Percentiles rank a stretch among this genome's conserved stretches.
These are phyloP conservation scores for Geoglossum cookeanum DNA, from an alignment of 2,329 filamentous ascomycete genomes.

Conservation along the genomic window DNA sequence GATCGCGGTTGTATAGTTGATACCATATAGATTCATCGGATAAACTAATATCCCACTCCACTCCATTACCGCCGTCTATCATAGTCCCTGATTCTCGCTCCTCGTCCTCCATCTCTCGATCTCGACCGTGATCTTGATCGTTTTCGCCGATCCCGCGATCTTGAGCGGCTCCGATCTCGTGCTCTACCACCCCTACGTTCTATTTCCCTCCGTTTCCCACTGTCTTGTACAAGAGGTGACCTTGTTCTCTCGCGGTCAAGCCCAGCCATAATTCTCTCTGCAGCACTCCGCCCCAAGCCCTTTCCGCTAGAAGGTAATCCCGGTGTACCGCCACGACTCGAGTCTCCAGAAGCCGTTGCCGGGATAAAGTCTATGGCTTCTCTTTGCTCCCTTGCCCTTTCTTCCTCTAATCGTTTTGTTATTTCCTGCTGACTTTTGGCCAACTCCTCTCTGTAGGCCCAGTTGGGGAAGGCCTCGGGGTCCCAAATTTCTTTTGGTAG, in stretches of 20 bases:
- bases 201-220: slow-evolving; percentile 4
- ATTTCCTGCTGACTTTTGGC: slow-evolving; percentile 23
- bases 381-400: slow-evolving; percentile 23
- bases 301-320: slow-evolving; percentile 4
- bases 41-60: not conserved
- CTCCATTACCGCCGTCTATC: not conserved
- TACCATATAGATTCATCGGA: too few species aligned
- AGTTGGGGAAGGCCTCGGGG: slow-evolving; percentile 32
- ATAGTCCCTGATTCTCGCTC: not conserved
- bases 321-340: slow-evolving; percentile 8
- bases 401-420: slow-evolving; percentile 24
- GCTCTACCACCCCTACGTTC: not conserved
- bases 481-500: slow-evolving; percentile 43
- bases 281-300: slow-evolving; percentile 9
- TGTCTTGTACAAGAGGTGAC: slow-evolving; percentile 6
- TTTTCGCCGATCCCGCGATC: slow-evolving; percentile 9
- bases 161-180: slow-evolving; percentile 6
- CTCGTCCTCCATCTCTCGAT: not conserved
- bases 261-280: slow-evolving; percentile 13
- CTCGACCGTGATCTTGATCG: slow-evolving; percentile 11
- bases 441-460: slow-evolving; percentile 29
- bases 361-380: slow-evolving; percentile 23
- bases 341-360: slow-evolving; percentile 7
- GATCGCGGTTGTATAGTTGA: too few species aligned
- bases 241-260: slow-evolving; percentile 9